These are phyloP conservation scores for Cucurbita pepo DNA, from an alignment of 306 rosid genomes.

Conservation along the genomic window DNA sequence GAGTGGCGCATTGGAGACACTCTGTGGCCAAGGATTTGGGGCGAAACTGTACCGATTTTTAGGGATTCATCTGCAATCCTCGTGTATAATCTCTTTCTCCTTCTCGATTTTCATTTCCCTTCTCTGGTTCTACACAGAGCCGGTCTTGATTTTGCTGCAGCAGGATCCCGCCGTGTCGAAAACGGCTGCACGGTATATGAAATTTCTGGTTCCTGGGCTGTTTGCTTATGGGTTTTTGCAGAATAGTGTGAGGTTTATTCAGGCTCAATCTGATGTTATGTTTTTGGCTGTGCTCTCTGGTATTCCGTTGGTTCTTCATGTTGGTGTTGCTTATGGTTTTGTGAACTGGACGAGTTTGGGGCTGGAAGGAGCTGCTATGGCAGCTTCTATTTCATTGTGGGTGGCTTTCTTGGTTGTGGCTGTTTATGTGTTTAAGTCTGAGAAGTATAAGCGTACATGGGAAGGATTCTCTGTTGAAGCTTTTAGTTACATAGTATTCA, in stretches of 20 bases:
- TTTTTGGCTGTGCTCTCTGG: conserved; percentile 38
- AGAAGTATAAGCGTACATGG: conserved; percentile 50
- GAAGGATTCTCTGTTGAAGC: conserved; percentile 47
- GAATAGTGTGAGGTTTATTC: conserved; percentile 56
- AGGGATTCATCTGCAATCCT: conserved; percentile 73
- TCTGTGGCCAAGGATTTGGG: conserved; percentile 83
- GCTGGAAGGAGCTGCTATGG: conserved; percentile 51
- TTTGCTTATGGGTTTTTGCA: conserved; percentile 56
- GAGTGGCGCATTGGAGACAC: conserved; percentile 82
- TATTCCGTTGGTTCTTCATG: conserved; percentile 27
- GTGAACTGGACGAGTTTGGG: conserved; percentile 29
- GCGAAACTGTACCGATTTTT: conserved; percentile 36
- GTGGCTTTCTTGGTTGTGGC: conserved; percentile 27
- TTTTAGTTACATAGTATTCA: conserved; percentile 17
- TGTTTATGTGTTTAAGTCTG: conserved; percentile 19
- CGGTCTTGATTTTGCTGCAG: conserved; percentile 35
- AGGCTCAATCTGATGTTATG: conserved; percentile 50
- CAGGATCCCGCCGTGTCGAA: conserved; percentile 46
- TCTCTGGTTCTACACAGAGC: conserved; percentile 48
- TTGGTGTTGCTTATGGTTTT: conserved; percentile 36
- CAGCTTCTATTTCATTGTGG: conserved; percentile 52
- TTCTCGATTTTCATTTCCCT: conserved; percentile 35
- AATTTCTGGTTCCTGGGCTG: conserved; percentile 45
- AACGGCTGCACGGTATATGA: conserved; percentile 40
- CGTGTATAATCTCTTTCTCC: conserved; percentile 42